Evolutionary conservation across 2,329 filamentous ascomycete genomes (phyloP).

Genomic region (Trichoderma atroviride): DNA sequence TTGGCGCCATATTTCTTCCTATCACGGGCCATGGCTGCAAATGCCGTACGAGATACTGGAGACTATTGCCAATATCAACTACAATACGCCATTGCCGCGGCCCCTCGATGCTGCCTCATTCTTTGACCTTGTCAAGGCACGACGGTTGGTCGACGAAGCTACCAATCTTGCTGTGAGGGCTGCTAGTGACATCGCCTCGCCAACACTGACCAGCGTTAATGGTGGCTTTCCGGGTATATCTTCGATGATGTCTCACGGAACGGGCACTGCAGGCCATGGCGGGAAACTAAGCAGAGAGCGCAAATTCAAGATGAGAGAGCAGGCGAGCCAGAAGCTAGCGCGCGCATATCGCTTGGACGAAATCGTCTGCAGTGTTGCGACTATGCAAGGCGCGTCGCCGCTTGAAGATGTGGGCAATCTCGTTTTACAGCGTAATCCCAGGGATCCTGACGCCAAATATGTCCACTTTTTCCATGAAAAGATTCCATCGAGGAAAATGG

Average conservation of each 20-base stretch:
- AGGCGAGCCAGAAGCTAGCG: constrained; percentile 76
- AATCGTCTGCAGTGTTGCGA: constrained; percentile 79
- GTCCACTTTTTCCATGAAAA: constrained; percentile 95
- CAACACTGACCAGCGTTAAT: constrained; percentile 60
- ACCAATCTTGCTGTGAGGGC: constrained; percentile 77
- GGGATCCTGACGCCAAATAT: constrained; percentile 75
- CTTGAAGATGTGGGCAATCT: constrained; percentile 75
- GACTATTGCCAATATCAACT: constrained; percentile 77
- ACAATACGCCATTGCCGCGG: constrained; percentile 72
- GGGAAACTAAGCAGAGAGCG: constrained; percentile 74
- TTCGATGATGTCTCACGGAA: constrained; percentile 30
- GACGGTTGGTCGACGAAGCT: constrained; percentile 77
- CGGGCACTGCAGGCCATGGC: constrained; percentile 56
- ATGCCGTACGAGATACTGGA: constrained; percentile 78
- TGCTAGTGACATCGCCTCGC: constrained; percentile 70
- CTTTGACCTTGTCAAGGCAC: constrained; percentile 83
- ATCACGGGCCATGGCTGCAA: constrained; percentile 82
- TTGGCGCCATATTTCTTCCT: constrained; percentile 83
- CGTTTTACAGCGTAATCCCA: constrained; percentile 70
- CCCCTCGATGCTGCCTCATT: constrained; percentile 80
- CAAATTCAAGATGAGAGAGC: constrained; percentile 77
- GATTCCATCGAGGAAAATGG: constrained; percentile 74
- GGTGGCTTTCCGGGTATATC: constrained; percentile 39
- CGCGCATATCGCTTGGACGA: constrained; percentile 81
- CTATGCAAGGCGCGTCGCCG: constrained; percentile 78